Evolutionary conservation across 2,329 filamentous ascomycete species (phyloP).

Genomic region (Fragosphaeria purpurea): DNA sequence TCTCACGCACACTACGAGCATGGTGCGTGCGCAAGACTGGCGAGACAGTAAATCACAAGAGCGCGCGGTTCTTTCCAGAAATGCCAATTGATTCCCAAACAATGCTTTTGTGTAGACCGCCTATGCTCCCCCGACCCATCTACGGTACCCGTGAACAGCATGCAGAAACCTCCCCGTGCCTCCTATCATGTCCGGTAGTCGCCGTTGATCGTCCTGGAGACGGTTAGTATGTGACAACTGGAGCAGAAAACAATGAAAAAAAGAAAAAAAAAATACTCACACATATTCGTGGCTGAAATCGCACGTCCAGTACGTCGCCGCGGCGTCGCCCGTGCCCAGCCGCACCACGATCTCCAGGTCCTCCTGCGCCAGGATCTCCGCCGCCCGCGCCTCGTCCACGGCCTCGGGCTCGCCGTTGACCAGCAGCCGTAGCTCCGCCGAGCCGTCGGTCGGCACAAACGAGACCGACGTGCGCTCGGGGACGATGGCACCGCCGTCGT

Average conservation of each 20-base stretch:
- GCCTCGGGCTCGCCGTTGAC: slow-evolving; percentile 71
- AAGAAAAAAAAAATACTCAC: slow-evolving; percentile 15
- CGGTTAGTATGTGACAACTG: neutral
- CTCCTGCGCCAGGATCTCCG: slow-evolving; percentile 66
- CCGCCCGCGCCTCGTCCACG: slow-evolving; percentile 67
- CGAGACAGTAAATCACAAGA: too few relatives aligned
- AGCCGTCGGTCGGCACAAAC: slow-evolving; percentile 70
- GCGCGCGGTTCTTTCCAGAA: too few relatives aligned
- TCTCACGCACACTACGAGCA: too few relatives aligned
- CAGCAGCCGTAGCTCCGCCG: slow-evolving; percentile 62
- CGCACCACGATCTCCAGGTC: slow-evolving; percentile 70
- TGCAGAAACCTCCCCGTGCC: too few relatives aligned
- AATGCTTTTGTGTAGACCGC: too few relatives aligned
- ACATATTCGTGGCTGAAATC: slow-evolving; percentile 78
- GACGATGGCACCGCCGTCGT: slow-evolving; percentile 31
- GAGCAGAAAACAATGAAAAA: neutral
- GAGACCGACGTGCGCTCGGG: slow-evolving; percentile 67
- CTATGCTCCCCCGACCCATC: too few relatives aligned
- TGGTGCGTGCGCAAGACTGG: too few relatives aligned
- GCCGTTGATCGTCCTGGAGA: slow-evolving; percentile 48
- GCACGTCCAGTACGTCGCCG: slow-evolving; percentile 73
- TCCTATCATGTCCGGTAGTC: slow-evolving; percentile 50
- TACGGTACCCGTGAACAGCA: too few relatives aligned
- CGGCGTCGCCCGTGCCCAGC: slow-evolving; percentile 57
- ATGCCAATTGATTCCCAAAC: too few relatives aligned